Conservation (phyloP, 257 asterid genomes). For the Salvia hispanica region DNA sequence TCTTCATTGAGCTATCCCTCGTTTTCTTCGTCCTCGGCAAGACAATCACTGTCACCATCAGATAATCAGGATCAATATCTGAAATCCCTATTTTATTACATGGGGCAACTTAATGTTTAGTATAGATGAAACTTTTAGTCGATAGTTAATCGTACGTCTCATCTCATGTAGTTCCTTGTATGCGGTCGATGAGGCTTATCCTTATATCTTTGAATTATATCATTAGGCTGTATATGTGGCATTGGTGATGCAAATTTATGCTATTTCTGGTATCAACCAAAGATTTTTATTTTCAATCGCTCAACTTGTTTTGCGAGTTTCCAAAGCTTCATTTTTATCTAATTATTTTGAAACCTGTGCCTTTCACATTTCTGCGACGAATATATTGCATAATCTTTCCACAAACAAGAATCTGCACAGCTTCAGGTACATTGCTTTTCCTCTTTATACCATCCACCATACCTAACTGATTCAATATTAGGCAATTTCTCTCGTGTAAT, state of each 20-base stretch:
- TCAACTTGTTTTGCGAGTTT: not conserved
- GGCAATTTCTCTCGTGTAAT: not conserved
- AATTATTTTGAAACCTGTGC: not conserved
- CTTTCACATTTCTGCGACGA: too few relatives aligned
- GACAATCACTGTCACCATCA: constrained; percentile 59
- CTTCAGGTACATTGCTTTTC: constrained; percentile 4
- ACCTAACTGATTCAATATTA: not conserved
- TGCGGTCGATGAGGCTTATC: too few relatives aligned
- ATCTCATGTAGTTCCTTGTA: not conserved
- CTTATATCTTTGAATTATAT: too few relatives aligned
- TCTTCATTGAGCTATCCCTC: constrained; percentile 79
- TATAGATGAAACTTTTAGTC: not conserved
- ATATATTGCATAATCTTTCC: not conserved
- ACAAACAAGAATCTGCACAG: not conserved
- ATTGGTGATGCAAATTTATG: constrained; percentile 1
- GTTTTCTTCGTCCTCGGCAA: constrained; percentile 84
- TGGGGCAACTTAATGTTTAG: too few relatives aligned
- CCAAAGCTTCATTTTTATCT: not conserved
- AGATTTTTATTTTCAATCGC: not conserved
- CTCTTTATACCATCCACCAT: too few relatives aligned
- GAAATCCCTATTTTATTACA: too few relatives aligned
- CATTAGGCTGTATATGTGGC: not conserved
- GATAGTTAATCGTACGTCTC: not conserved
- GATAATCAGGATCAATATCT: not conserved
- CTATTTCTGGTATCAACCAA: constrained; percentile 4